Evolutionary conservation across 164 flowering plant species (phyloP), one percentile per base, ranked within the genome.

Genomic region (Dillenia suffruticosa): DNA sequence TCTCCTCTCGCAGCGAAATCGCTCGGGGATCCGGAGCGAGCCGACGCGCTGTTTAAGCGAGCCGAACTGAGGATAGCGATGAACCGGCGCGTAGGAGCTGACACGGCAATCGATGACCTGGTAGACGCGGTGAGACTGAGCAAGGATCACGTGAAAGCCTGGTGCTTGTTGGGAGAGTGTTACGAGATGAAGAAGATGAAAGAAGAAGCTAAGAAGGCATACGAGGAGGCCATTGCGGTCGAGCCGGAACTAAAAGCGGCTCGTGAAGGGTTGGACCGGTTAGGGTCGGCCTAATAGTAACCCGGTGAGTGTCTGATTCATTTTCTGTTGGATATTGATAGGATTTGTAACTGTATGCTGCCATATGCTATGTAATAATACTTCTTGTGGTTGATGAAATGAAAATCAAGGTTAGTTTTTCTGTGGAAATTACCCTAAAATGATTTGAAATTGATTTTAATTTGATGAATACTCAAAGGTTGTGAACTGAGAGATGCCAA

Each of bases 41-140:
- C 84, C 2, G 96, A 89, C 57, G 92, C 98, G 59, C 65, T 89
- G 57, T 70, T 76, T 62, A 87, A 79, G 74, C 65, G 98, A 48
- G 98, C 92, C 0, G 90, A 89, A 83, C 46, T 92, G 68, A 81
- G 68, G 78, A 47, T 85, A 22, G 77, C 54, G 43, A 52, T 77
- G 76, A 69, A 68, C 56, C 74, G 73, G 46, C 70, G 74, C 22
- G 76, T 76, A 10, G 64, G 76, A 15, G 77, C 77, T 11, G 98
- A 89, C 67, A 73, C 84, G 63, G 92, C 86, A 32, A 56, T 84
- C 1, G 71, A 49, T 44, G 96, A 92, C 67, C 69, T 92, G 77
- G 69, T 70, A 32, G 77, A 77, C 63, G 77, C 92, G 17, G 82
- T 87, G 52, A 71, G 63, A 72, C 62, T 87, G 57, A 68, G 76